These are phyloP conservation scores for Chrysanthemum makinoi DNA, from an alignment of 129 eudicot species.

Conservation along the genomic window DNA sequence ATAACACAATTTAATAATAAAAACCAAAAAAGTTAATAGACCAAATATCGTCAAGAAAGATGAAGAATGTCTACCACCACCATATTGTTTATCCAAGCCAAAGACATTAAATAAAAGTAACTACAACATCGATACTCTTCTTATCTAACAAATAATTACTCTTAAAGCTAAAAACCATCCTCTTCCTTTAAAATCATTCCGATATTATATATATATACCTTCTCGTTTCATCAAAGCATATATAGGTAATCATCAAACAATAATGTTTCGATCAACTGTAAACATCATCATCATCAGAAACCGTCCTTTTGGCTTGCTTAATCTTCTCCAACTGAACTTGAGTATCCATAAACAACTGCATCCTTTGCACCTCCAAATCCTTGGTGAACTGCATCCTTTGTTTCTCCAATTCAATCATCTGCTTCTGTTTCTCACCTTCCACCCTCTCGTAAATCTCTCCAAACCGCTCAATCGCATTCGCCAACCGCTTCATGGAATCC, in stretches of 20 bases:
- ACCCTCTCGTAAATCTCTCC: conserved; percentile 80
- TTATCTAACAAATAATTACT: conserved; percentile 28
- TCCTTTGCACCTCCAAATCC: conserved; percentile 87
- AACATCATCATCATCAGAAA: conserved; percentile 66
- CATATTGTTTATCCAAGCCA: too few species aligned
- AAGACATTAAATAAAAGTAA: conserved; percentile 16
- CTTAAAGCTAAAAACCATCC: conserved; percentile 37
- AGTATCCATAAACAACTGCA: conserved; percentile 87
- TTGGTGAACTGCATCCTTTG: conserved; percentile 90
- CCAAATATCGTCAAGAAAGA: conserved; percentile 25
- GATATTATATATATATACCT: conserved; percentile 31
- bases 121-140: conserved; percentile 27
- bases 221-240: conserved; percentile 15
- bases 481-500: conserved; percentile 66
- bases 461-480: conserved; percentile 73
- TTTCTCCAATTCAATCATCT: conserved; percentile 82
- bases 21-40: conserved; percentile 11
- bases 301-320: conserved; percentile 63
- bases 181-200: conserved; percentile 25
- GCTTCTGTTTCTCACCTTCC: conserved; percentile 80
- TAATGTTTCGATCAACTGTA: conserved; percentile 19
- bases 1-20: conserved; percentile 2
- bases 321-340: conserved; percentile 86
- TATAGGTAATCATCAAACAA: conserved; percentile 19
- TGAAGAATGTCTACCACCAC: conserved; percentile 16